These are phyloP conservation scores for Aspergillus nanangensis DNA, from an alignment of 495 filamentous ascomycete genomes.

Conservation along the genomic window DNA sequence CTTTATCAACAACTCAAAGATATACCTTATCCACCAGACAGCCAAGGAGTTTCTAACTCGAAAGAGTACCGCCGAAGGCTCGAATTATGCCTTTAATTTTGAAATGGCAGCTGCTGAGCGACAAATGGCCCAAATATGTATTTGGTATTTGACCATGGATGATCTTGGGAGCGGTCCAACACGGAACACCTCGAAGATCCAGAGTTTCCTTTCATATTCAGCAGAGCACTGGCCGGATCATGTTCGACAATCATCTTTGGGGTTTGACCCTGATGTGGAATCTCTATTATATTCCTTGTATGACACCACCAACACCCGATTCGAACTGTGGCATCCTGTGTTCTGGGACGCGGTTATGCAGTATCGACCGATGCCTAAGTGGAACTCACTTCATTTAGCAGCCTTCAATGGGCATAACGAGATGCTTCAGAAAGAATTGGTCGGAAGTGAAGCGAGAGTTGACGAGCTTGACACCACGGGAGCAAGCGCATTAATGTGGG, in stretches of 20 bases:
- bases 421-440: background rate
- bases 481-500: background rate
- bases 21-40: conserved; percentile 34
- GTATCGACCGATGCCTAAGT: background rate
- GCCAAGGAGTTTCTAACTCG: conserved; percentile 24
- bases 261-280: background rate
- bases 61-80: conserved; percentile 3
- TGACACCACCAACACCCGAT: background rate
- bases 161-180: conserved; percentile 9
- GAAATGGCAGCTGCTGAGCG: conserved; percentile 9
- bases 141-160: conserved; percentile 19
- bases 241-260: conserved; percentile 4
- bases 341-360: background rate
- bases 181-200: background rate
- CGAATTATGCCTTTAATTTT: conserved; percentile 8
- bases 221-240: conserved; percentile 23
- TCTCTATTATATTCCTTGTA: background rate
- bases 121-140: conserved; percentile 17
- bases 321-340: background rate
- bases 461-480: background rate
- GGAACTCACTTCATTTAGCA: background rate
- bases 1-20: conserved; percentile 26
- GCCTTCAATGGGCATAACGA: background rate
- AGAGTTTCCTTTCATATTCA: conserved; percentile 19
- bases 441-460: background rate